Conservation (phyloP, 306 rosid species). For the Crotalaria pallida region DNA sequence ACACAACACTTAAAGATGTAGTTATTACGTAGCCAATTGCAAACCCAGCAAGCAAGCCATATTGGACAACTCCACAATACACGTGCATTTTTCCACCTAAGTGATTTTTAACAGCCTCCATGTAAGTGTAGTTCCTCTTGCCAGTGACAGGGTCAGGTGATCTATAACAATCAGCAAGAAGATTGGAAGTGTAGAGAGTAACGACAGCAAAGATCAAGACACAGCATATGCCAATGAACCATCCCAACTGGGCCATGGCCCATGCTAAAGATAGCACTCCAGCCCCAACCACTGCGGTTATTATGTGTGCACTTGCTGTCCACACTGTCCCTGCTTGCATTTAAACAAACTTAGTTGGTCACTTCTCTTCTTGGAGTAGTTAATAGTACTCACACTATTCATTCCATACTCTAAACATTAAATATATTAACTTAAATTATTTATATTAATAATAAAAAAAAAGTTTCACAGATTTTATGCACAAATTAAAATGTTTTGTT, state of each 20-base stretch:
- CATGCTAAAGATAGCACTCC: conserved; percentile 38
- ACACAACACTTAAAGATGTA: conserved; percentile 32
- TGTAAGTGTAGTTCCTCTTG: conserved; percentile 34
- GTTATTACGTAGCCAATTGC: conserved; percentile 34
- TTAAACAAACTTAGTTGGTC: neutral
- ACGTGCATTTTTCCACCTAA: conserved; percentile 22
- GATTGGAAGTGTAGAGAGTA: conserved; percentile 30
- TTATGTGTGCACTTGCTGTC: conserved; percentile 39
- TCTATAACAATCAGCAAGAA: conserved; percentile 42
- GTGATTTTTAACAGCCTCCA: conserved; percentile 32
- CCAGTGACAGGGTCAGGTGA: conserved; percentile 30
- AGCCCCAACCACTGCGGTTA: conserved; percentile 36
- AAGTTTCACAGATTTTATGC: too few relatives aligned
- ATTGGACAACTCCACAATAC: conserved; percentile 27
- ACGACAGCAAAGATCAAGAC: conserved; percentile 20
- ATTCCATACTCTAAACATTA: too few relatives aligned
- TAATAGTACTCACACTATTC: too few relatives aligned
- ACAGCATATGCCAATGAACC: conserved; percentile 15
- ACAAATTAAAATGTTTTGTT: too few relatives aligned
- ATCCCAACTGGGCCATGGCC: conserved; percentile 38
- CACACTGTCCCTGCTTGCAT: conserved; percentile 21
- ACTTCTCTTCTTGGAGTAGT: too few relatives aligned
- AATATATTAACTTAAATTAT: too few relatives aligned
- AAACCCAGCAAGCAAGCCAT: conserved; percentile 19
- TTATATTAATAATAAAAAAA: too few relatives aligned